These are phyloP conservation scores for Cenococcum geophilum DNA, from an alignment of 495 filamentous ascomycete genomes.

Conservation along the genomic window DNA sequence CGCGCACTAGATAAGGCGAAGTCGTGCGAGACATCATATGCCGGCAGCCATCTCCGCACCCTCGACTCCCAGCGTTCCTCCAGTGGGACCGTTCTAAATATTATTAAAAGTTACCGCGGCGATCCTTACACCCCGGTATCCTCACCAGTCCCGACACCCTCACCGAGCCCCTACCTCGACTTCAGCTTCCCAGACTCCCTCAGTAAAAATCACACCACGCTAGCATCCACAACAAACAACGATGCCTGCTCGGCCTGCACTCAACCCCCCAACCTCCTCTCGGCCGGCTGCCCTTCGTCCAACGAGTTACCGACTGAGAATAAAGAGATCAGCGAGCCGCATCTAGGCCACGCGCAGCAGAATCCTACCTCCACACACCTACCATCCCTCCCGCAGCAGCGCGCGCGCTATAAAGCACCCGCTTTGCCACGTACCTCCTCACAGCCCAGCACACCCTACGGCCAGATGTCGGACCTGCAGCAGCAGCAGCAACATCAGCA, in stretches of 20 bases:
- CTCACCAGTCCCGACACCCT: not conserved
- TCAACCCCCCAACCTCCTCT: not conserved
- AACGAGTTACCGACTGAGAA: too few species aligned
- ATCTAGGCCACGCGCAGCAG: too few species aligned
- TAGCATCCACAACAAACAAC: not conserved
- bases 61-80: constrained; percentile 15
- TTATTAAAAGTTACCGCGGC: constrained; percentile 20
- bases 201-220: not conserved
- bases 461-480: too few species aligned
- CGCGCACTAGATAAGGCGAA: constrained; percentile 17
- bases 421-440: too few species aligned
- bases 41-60: not conserved
- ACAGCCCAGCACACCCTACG: too few species aligned
- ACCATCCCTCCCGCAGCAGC: too few species aligned
- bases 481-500: too few species aligned
- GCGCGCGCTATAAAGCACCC: too few species aligned
- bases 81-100: constrained; percentile 19
- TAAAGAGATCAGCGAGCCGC: too few species aligned
- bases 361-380: too few species aligned
- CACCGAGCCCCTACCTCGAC: constrained; percentile 7
- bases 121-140: constrained; percentile 9
- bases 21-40: constrained; percentile 8
- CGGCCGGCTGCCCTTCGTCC: not conserved
- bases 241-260: constrained; percentile 23
- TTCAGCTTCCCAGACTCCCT: not conserved